These are phyloP conservation scores for Aspergillus sp. DNA, from an alignment of 2,329 filamentous ascomycete genomes.

Conservation along the genomic window DNA sequence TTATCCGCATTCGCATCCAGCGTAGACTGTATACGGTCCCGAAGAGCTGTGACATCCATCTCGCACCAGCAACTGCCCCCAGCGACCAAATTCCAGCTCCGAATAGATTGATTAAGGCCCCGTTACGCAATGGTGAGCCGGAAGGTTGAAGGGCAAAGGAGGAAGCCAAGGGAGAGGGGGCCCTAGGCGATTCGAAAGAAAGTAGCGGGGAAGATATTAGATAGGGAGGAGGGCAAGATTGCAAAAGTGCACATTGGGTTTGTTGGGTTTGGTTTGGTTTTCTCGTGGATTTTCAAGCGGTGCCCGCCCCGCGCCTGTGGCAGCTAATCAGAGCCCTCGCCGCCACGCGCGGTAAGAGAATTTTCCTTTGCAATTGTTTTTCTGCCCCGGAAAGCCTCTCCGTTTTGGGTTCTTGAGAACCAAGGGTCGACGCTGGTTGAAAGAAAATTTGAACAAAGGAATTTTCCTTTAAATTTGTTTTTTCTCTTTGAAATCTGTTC, in stretches of 20 bases:
- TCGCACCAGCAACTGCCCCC: constrained; percentile 37
- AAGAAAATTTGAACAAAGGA: neutral
- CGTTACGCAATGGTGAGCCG: constrained; percentile 21
- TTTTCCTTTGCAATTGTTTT: constrained; percentile 14
- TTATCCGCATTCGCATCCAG: constrained; percentile 62
- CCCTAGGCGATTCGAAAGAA: neutral
- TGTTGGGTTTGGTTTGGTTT: constrained; percentile 22
- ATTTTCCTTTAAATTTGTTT: too few species aligned
- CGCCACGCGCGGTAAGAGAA: constrained; percentile 25
- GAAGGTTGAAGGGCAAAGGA: constrained; percentile 18
- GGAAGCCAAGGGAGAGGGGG: constrained; percentile 16
- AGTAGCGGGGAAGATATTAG: constrained; percentile 9
- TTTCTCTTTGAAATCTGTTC: too few species aligned
- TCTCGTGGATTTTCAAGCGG: constrained; percentile 26
- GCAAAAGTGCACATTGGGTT: constrained; percentile 20
- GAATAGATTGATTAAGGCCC: constrained; percentile 22
- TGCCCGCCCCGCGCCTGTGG: constrained; percentile 26
- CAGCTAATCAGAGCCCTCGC: constrained; percentile 25
- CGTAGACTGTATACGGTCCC: constrained; percentile 64
- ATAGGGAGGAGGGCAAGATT: constrained; percentile 14
- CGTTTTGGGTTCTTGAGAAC: neutral
- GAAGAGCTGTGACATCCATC: constrained; percentile 62
- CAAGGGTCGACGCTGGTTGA: neutral
- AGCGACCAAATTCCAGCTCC: constrained; percentile 29
- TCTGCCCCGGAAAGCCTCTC: neutral